Percentiles rank a stretch among this genome's conserved stretches.
Evolutionary conservation across 306 rosid genomes (phyloP).

Genomic region (Quillaja saponaria): DNA sequence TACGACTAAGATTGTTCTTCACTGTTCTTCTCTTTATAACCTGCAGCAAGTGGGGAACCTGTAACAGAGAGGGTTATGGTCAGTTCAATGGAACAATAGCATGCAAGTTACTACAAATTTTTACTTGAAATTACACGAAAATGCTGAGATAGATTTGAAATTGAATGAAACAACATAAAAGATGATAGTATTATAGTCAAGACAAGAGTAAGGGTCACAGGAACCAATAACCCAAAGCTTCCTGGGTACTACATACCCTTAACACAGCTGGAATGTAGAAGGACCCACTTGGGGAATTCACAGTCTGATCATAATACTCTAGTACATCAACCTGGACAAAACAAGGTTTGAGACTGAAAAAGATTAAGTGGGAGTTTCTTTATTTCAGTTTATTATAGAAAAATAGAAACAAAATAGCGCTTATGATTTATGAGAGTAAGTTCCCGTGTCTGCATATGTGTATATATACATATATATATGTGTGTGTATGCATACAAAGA

Average conservation of each 20-base stretch:
- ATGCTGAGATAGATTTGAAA: conserved; percentile 9
- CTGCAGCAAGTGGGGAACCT: conserved; percentile 93
- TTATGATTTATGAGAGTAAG: conserved; percentile 10
- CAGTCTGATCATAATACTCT: conserved; percentile 91
- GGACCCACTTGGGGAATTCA: conserved; percentile 83
- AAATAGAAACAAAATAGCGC: conserved; percentile 16
- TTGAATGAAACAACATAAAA: conserved; percentile 12
- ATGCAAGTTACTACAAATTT: conserved; percentile 19
- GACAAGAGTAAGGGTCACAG: conserved; percentile 15
- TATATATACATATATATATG: background rate
- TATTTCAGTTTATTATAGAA: conserved; percentile 4
- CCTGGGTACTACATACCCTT: conserved; percentile 49
- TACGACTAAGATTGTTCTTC: conserved; percentile 74
- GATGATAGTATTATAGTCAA: conserved; percentile 4
- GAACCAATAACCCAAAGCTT: background rate
- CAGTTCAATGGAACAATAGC: conserved; percentile 29
- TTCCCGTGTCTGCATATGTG: conserved; percentile 1
- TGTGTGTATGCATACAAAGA: background rate
- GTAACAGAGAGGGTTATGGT: conserved; percentile 35
- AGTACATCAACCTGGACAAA: conserved; percentile 85
- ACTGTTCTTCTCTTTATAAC: conserved; percentile 81
- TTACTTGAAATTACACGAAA: background rate
- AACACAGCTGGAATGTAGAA: conserved; percentile 93
- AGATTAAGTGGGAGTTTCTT: conserved; percentile 5
- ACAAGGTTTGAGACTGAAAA: conserved; percentile 24